Conservation (phyloP, 805 yeast species). For the Metschnikowia santaceciliae region DNA sequence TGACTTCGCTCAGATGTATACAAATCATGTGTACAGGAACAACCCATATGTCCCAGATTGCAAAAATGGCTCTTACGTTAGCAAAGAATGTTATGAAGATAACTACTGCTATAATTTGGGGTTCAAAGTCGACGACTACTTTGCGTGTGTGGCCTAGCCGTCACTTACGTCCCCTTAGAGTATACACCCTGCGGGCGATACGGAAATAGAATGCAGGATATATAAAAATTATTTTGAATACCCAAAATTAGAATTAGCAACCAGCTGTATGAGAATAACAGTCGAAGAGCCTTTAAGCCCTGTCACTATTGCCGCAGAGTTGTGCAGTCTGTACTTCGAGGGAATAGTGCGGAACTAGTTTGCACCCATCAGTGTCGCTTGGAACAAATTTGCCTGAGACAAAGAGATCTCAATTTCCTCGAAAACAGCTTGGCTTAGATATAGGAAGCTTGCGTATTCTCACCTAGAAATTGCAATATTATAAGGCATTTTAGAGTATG, state of each 20-base stretch:
- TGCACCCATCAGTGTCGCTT: neutral
- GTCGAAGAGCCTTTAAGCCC: neutral
- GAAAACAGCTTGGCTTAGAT: neutral
- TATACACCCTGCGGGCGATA: neutral
- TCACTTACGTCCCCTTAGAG: neutral
- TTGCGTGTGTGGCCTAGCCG: constrained; percentile 8
- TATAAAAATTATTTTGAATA: neutral
- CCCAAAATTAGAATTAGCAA: neutral
- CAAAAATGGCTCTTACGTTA: constrained; percentile 10
- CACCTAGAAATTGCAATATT: neutral
- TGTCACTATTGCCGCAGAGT: neutral
- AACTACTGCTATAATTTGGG: constrained; percentile 17
- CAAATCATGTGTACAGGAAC: constrained; percentile 47
- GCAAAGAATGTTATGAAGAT: constrained; percentile 12
- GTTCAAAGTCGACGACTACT: constrained; percentile 15
- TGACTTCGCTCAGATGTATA: constrained; percentile 47
- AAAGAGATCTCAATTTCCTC: neutral
- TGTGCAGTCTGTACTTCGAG: neutral
- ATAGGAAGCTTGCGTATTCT: neutral
- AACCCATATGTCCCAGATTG: constrained; percentile 50
- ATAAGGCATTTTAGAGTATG: neutral
- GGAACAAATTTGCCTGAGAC: neutral
- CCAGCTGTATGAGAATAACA: neutral
- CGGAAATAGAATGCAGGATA: neutral
- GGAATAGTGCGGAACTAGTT: neutral